phyloP scores from a whole-genome alignment of 1,284 basidiomycete species.

The Cryptococcus floricola region DNA sequence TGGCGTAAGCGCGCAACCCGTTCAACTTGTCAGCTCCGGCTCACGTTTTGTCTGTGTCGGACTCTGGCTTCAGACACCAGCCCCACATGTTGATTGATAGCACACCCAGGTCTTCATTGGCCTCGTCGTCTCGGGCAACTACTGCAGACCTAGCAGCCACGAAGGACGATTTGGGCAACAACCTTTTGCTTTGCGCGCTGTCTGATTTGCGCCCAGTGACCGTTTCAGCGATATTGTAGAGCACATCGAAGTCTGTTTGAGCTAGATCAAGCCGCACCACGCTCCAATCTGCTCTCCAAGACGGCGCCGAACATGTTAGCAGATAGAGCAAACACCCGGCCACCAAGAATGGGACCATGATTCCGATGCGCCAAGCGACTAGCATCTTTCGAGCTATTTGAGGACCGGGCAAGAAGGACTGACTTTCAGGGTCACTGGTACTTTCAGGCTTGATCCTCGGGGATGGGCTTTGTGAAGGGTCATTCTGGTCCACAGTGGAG shows the following conservation, averaged over 20 bases:
- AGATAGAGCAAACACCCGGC: constrained; percentile 13
- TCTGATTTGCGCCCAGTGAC: background rate
- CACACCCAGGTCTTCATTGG: constrained; percentile 1
- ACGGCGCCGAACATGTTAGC: constrained; percentile 15
- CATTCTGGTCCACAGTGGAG: too few species aligned
- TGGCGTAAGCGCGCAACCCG: background rate
- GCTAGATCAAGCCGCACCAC: constrained; percentile 11
- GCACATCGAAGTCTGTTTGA: constrained; percentile 1
- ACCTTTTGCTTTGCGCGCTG: background rate
- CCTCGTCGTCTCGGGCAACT: background rate
- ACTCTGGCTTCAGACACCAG: constrained; percentile 19
- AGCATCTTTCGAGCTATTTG: constrained; percentile 2
- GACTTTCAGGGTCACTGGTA: background rate
- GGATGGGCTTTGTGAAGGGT: too few species aligned
- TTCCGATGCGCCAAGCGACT: constrained; percentile 11
- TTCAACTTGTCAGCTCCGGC: constrained; percentile 2
- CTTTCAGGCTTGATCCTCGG: background rate
- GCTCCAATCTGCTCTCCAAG: constrained; percentile 16
- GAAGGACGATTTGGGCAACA: background rate
- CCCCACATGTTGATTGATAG: constrained; percentile 28
- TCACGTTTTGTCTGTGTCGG: constrained; percentile 7
- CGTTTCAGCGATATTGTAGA: constrained; percentile 4
- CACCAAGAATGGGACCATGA: constrained; percentile 12
- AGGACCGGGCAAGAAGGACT: background rate
- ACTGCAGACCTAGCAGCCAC: background rate